These are phyloP conservation scores for Beta lomatogona DNA, from an alignment of 179 eudicot genomes.

Conservation along the genomic window DNA sequence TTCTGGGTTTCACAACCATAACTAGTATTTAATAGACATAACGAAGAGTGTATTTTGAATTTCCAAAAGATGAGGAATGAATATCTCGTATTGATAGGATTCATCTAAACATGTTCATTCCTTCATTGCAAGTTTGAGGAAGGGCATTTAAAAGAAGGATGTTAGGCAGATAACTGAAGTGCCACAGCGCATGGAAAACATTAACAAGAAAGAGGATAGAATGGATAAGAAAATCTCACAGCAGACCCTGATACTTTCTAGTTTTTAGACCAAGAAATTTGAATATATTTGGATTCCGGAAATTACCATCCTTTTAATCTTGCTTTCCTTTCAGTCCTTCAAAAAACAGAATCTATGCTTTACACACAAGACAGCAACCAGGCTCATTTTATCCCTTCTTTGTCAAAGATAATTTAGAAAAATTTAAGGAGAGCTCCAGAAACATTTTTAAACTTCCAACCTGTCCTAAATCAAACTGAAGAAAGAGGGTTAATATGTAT, in stretches of 20 bases:
- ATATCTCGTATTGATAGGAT: neutral
- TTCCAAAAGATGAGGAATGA: neutral
- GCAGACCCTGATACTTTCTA: neutral
- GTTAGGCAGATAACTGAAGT: neutral
- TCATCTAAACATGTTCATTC: neutral
- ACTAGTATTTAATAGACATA: neutral
- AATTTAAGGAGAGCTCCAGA: neutral
- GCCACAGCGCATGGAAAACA: neutral
- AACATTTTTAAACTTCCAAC: neutral
- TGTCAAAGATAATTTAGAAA: neutral
- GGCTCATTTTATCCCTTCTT: too few species aligned
- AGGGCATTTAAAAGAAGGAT: neutral
- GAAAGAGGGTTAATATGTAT: neutral
- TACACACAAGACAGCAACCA: too few species aligned
- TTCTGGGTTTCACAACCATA: neutral
- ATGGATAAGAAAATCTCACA: too few species aligned
- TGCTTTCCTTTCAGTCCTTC: neutral
- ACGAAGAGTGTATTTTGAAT: neutral
- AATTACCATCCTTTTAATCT: neutral
- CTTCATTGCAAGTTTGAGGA: neutral
- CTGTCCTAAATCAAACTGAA: neutral
- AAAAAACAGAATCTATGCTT: too few species aligned
- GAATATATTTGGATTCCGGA: too few species aligned
- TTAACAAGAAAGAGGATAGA: neutral
- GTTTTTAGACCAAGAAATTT: neutral